Evolutionary conservation across 345 rosid genomes (phyloP).

Genomic region (Balakata baccata): DNA sequence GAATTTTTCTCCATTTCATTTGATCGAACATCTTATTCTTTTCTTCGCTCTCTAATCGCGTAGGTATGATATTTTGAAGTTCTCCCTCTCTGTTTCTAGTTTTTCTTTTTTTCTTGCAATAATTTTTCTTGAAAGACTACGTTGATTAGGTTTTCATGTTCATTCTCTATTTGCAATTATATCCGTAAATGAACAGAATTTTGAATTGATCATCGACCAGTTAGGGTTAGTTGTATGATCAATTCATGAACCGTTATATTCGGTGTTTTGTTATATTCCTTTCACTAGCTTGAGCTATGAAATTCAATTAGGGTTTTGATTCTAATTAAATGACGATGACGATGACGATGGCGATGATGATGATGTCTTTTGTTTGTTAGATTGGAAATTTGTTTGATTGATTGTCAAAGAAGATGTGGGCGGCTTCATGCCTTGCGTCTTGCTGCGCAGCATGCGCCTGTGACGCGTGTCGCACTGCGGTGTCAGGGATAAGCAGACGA

Average conservation of each 20-base stretch:
- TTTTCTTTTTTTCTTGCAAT: not conserved
- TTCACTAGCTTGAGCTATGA: not conserved
- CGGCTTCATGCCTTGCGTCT: conserved; percentile 98
- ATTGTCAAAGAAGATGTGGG: conserved; percentile 57
- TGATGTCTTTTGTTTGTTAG: not conserved
- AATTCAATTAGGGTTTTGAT: not conserved
- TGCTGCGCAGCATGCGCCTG: conserved; percentile 99
- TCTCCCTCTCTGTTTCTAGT: not conserved
- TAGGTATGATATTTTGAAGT: not conserved
- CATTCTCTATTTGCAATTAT: not conserved
- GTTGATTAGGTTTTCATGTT: not conserved
- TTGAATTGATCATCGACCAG: not conserved
- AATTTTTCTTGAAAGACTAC: not conserved
- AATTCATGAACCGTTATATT: not conserved
- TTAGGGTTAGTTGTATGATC: not conserved
- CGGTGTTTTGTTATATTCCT: not conserved
- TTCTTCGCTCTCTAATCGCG: not conserved
- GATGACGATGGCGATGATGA: too few species aligned
- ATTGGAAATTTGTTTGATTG: not conserved
- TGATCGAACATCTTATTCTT: not conserved
- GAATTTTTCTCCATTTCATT: not conserved
- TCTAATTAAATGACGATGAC: not conserved
- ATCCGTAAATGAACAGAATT: not conserved
- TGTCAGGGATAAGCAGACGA: conserved; percentile 83
- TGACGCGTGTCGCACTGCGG: conserved; percentile 86